phyloP scores from a whole-genome alignment of 495 filamentous ascomycete species.

The Podospora bellae-mahoneyi region DNA sequence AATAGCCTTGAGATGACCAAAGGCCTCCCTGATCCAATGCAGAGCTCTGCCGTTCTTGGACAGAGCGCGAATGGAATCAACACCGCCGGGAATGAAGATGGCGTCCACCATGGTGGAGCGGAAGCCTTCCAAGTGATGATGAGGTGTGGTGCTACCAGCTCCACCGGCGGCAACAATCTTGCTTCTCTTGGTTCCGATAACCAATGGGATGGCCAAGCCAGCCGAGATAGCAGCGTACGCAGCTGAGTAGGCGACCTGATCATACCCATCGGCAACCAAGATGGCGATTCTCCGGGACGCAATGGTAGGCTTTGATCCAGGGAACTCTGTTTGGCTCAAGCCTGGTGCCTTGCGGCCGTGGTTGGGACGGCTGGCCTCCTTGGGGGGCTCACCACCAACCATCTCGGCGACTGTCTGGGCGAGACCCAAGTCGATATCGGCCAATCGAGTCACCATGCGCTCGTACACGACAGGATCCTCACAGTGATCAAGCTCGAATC shows the following conservation, averaged over 20 bases:
- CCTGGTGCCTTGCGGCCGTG: conserved; percentile 62
- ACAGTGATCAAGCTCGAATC: conserved; percentile 87
- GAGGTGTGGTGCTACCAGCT: conserved; percentile 59
- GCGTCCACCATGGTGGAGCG: conserved; percentile 86
- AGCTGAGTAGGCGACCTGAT: conserved; percentile 59
- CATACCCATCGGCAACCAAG: conserved; percentile 78
- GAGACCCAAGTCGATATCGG: conserved; percentile 69
- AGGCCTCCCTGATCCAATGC: conserved; percentile 82
- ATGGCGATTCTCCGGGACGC: conserved; percentile 71
- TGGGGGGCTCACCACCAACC: conserved; percentile 63
- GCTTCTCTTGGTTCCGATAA: conserved; percentile 62
- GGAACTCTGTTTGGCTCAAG: conserved; percentile 68
- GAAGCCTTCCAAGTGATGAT: conserved; percentile 80
- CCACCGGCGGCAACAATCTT: conserved; percentile 58
- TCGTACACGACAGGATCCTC: conserved; percentile 79
- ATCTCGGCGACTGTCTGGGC: conserved; percentile 66
- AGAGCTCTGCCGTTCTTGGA: conserved; percentile 70
- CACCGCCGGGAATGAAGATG: conserved; percentile 73
- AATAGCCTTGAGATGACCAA: conserved; percentile 76
- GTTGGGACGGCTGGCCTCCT: conserved; percentile 52
- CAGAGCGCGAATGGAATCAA: conserved; percentile 56
- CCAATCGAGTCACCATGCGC: conserved; percentile 64
- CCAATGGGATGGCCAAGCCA: conserved; percentile 64
- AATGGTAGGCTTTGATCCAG: conserved; percentile 61
- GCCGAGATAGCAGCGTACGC: conserved; percentile 60